phyloP scores from a whole-genome alignment of 2,329 filamentous ascomycete genomes.

The Elsinoe batatas region DNA sequence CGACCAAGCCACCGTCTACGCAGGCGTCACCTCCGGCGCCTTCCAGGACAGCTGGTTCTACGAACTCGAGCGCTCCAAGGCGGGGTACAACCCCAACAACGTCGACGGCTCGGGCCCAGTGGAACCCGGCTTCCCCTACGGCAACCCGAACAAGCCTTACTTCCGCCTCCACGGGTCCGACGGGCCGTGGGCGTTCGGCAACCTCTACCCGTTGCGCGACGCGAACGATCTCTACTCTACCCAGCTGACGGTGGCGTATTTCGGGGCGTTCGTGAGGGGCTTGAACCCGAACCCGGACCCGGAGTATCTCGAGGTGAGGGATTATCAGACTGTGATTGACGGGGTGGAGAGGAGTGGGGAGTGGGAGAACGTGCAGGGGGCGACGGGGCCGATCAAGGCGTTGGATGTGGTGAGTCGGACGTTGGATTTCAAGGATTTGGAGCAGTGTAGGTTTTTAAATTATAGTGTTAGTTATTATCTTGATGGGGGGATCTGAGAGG shows the following conservation, averaged over 20 bases:
- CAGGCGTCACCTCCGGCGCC: slow-evolving; percentile 36
- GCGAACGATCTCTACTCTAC: slow-evolving; percentile 38
- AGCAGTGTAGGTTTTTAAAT: slow-evolving; percentile 42
- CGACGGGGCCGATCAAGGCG: slow-evolving; percentile 32
- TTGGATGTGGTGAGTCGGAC: slow-evolving; percentile 39
- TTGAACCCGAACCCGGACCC: slow-evolving; percentile 43
- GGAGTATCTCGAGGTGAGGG: slow-evolving; percentile 37
- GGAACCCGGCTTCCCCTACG: slow-evolving; percentile 30
- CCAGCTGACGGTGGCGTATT: slow-evolving; percentile 40
- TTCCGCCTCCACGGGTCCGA: slow-evolving; percentile 51
- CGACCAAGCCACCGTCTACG: slow-evolving; percentile 48
- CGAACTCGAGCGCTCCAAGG: slow-evolving; percentile 49
- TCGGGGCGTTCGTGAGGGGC: slow-evolving; percentile 41
- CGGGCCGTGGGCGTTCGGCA: slow-evolving; percentile 38
- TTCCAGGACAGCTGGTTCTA: slow-evolving; percentile 48
- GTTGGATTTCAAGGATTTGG: slow-evolving; percentile 38
- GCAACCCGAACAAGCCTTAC: slow-evolving; percentile 44
- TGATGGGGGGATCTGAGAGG: slow-evolving; percentile 17
- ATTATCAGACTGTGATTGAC: slow-evolving; percentile 35
- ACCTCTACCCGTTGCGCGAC: slow-evolving; percentile 38
- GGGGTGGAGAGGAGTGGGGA: slow-evolving; percentile 31
- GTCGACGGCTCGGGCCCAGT: slow-evolving; percentile 38
- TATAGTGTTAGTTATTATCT: slow-evolving; percentile 39
- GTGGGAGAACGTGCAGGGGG: slow-evolving; percentile 31
- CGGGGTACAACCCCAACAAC: slow-evolving; percentile 44